Evolutionary conservation across 2,329 filamentous ascomycete genomes (phyloP).

Genomic region (Fusarium nanum): DNA sequence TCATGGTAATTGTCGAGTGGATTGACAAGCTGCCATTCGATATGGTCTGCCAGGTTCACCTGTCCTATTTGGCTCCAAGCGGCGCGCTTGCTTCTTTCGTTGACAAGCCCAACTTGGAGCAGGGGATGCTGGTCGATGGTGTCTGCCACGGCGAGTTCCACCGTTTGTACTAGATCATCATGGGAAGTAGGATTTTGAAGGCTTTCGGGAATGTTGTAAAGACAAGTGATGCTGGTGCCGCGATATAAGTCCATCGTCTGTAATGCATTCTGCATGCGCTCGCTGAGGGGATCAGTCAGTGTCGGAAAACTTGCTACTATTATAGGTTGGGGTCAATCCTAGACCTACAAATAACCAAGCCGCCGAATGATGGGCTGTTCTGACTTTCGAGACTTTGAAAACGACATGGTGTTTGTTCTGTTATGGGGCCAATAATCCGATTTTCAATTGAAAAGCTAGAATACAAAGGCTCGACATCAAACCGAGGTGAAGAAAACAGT

Average conservation of each 20-base stretch:
- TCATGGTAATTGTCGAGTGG: neutral
- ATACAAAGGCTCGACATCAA: neutral
- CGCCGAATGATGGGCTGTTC: neutral
- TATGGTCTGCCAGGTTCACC: neutral
- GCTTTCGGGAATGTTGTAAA: neutral
- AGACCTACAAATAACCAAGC: neutral
- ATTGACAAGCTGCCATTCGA: neutral
- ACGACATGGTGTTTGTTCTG: neutral
- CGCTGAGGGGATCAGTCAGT: neutral
- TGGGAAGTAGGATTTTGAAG: neutral
- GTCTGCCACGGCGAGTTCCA: neutral
- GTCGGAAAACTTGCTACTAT: neutral
- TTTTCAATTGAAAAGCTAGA: neutral
- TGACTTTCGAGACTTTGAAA: neutral
- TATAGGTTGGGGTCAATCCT: neutral
- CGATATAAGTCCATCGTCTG: neutral
- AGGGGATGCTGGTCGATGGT: neutral
- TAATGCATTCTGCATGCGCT: neutral
- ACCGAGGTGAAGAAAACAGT: neutral
- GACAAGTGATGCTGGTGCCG: neutral
- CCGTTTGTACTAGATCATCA: neutral
- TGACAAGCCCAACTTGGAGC: neutral
- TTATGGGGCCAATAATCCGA: neutral
- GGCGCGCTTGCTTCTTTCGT: neutral
- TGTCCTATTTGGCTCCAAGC: neutral